Evolutionary conservation across 2,329 filamentous ascomycete species (phyloP).

Genomic region (Claviceps capensis): DNA sequence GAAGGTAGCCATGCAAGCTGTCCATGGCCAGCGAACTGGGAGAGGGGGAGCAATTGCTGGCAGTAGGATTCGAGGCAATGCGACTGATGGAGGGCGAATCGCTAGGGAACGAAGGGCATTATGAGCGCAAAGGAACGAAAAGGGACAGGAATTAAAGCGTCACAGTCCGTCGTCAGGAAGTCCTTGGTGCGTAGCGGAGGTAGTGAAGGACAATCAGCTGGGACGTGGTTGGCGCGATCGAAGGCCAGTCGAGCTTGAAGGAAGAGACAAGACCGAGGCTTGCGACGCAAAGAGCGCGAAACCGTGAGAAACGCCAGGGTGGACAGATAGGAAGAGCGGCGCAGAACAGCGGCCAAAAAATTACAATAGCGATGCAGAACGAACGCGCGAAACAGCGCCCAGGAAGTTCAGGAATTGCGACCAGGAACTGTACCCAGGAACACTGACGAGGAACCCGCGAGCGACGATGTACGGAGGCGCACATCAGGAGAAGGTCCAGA

Average conservation of each 20-base stretch:
- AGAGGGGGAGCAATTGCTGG: not conserved
- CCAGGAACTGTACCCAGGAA: not conserved
- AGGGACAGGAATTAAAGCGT: not conserved
- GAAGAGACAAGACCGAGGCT: not conserved
- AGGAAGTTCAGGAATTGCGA: not conserved
- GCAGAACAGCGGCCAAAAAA: not conserved
- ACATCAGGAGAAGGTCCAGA: not conserved
- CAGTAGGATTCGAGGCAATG: not conserved
- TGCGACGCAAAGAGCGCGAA: not conserved
- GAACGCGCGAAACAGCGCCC: not conserved
- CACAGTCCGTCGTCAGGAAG: not conserved
- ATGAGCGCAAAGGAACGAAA: not conserved
- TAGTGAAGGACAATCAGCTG: not conserved
- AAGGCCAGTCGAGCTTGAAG: not conserved
- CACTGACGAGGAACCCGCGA: too few species aligned
- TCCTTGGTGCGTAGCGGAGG: not conserved
- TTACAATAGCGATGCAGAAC: not conserved
- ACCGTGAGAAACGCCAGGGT: not conserved
- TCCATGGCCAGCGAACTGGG: slow-evolving; percentile 18
- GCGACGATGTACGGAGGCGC: not conserved
- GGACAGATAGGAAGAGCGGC: not conserved
- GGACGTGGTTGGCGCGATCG: not conserved
- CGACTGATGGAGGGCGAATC: not conserved
- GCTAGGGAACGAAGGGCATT: slow-evolving; percentile 1
- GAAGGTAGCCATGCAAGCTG: slow-evolving; percentile 30